phyloP scores from a whole-genome alignment of 441 rosid species.

The Iberis amara region DNA sequence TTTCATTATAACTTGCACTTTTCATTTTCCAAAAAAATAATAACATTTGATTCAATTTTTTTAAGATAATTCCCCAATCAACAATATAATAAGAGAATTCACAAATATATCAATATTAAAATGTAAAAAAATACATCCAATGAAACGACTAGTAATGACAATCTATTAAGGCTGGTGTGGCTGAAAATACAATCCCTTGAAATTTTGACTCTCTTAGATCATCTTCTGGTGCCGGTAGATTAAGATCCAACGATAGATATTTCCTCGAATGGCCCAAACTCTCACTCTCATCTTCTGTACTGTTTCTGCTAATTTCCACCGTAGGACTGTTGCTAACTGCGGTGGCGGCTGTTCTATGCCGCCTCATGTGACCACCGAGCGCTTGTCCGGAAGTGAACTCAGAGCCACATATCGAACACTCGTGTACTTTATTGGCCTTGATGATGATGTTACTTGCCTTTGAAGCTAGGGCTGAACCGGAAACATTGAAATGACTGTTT shows the following conservation, averaged over 20 bases:
- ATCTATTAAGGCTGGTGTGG: conserved; percentile 68
- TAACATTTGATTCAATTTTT: not conserved
- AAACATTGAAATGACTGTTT: conserved; percentile 20
- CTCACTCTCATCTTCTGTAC: conserved; percentile 18
- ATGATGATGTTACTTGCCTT: conserved; percentile 31
- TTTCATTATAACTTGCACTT: conserved; percentile 26
- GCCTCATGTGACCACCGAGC: conserved; percentile 92
- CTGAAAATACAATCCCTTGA: conserved; percentile 39
- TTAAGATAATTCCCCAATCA: conserved; percentile 18
- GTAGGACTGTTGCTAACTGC: conserved; percentile 3
- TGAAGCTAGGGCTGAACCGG: conserved; percentile 33
- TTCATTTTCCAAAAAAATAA: conserved; percentile 31
- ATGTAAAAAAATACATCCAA: conserved; percentile 10
- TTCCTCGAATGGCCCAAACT: conserved; percentile 28
- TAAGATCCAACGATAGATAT: conserved; percentile 66
- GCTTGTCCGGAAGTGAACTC: conserved; percentile 92
- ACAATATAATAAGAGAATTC: conserved; percentile 31
- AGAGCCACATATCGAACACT: conserved; percentile 84
- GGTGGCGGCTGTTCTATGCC: conserved; percentile 54
- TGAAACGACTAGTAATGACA: conserved; percentile 57
- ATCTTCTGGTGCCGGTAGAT: conserved; percentile 91
- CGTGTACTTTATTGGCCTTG: conserved; percentile 60
- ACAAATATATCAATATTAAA: conserved; percentile 32
- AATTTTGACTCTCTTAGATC: conserved; percentile 52
- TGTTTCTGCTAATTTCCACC: conserved; percentile 11